A percentile compares a stretch with the other conserved stretches of the same genome.
These are phyloP conservation scores for Diaporthe citrichinensis DNA, from an alignment of 2,329 filamentous ascomycete genomes.

Conservation along the genomic window DNA sequence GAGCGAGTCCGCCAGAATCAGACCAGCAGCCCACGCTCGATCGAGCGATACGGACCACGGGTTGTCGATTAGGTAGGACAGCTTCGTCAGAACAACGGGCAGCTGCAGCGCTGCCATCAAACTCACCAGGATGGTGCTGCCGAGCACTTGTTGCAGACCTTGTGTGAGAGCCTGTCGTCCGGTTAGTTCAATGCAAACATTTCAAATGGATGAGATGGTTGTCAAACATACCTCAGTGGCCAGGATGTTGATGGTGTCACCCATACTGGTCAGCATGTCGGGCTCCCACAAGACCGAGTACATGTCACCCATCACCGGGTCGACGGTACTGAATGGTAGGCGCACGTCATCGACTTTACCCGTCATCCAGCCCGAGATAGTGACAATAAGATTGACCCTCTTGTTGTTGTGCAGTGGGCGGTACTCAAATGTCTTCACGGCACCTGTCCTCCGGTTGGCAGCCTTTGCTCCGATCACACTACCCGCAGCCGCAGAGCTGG, in stretches of 20 bases:
- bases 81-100: constrained; percentile 92
- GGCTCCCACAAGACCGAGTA: constrained; percentile 99
- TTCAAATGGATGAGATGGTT: not conserved
- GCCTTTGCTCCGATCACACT: constrained; percentile 88
- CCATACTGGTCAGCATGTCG: constrained; percentile 97
- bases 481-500: constrained; percentile 87
- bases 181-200: constrained; percentile 14
- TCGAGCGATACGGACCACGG: constrained; percentile 98
- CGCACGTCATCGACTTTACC: constrained; percentile 98
- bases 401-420: constrained; percentile 98
- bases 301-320: constrained; percentile 97
- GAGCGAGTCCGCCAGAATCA: constrained; percentile 94
- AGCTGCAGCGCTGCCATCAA: constrained; percentile 94
- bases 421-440: constrained; percentile 97
- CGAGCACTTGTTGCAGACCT: constrained; percentile 94
- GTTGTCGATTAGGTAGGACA: constrained; percentile 97
- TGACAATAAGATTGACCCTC: constrained; percentile 93
- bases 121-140: constrained; percentile 87
- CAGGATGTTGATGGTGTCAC: constrained; percentile 97
- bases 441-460: constrained; percentile 88
- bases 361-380: constrained; percentile 97
- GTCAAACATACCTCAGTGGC: constrained; percentile 85
- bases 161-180: constrained; percentile 87
- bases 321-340: constrained; percentile 94
- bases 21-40: constrained; percentile 87